Evolutionary conservation across 805 yeast species (phyloP).

Genomic region (Cephaloascus fragrans): DNA sequence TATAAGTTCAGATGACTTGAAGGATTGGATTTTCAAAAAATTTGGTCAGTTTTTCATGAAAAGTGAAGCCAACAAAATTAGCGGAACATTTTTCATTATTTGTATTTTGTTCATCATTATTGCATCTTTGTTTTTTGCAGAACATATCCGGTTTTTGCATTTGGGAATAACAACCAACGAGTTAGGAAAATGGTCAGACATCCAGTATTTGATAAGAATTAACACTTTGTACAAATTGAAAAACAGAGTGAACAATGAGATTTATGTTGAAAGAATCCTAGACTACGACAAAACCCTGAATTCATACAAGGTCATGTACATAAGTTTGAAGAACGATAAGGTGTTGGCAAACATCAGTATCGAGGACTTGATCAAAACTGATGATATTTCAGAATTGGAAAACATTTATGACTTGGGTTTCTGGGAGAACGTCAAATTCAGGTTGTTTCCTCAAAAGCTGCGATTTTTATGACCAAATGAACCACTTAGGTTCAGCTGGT

Average conservation of each 20-base stretch:
- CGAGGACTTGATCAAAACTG: conserved; percentile 4
- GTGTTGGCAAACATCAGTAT: conserved; percentile 10
- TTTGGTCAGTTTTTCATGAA: conserved; percentile 13
- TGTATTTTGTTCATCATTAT: conserved; percentile 18
- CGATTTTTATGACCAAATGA: background rate
- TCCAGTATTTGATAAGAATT: conserved; percentile 18
- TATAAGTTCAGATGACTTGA: background rate
- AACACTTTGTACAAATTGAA: conserved; percentile 10
- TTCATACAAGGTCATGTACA: conserved; percentile 12
- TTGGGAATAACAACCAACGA: conserved; percentile 37
- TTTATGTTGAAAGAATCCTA: conserved; percentile 14
- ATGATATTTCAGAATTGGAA: conserved; percentile 12
- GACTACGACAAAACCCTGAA: conserved; percentile 4
- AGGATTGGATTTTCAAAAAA: conserved; percentile 6
- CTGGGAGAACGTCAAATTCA: conserved; percentile 16
- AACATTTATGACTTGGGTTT: conserved; percentile 31
- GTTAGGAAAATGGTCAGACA: conserved; percentile 30
- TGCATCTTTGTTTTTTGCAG: conserved; percentile 14
- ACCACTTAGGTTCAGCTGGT: no score
- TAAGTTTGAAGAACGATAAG: conserved; percentile 16
- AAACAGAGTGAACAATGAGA: conserved; percentile 4
- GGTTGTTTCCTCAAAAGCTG: conserved; percentile 6
- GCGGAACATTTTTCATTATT: conserved; percentile 20
- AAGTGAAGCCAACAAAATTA: conserved; percentile 13
- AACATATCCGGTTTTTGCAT: conserved; percentile 26